Conservation (phyloP, 805 yeast genomes). For the Brettanomyces anomalus region DNA sequence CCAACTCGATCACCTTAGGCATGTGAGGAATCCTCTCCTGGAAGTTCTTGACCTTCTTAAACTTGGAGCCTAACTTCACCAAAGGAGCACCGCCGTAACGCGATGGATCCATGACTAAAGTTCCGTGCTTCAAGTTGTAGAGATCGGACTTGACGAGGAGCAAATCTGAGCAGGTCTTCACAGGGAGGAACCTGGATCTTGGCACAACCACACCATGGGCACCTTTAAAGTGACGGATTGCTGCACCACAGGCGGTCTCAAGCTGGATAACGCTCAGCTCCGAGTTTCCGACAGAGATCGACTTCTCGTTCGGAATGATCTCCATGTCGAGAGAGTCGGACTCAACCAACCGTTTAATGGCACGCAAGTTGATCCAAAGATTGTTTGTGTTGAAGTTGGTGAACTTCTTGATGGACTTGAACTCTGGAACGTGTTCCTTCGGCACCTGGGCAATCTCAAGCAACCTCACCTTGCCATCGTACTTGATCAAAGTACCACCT, state of each 20-base stretch:
- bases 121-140: constrained; percentile 86
- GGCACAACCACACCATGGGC: constrained; percentile 99
- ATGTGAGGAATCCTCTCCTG: constrained; percentile 86
- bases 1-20: constrained; percentile 93
- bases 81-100: constrained; percentile 91
- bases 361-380: constrained; percentile 93
- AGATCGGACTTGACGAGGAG: constrained; percentile 91
- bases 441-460: constrained; percentile 98
- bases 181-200: constrained; percentile 95
- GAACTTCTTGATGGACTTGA: constrained; percentile 95
- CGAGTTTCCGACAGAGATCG: constrained; percentile 65
- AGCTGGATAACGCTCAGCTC: constrained; percentile 86
- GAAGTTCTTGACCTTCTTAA: constrained; percentile 90
- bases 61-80: constrained; percentile 92
- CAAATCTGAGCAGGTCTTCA: constrained; percentile 93
- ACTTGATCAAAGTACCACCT: constrained; percentile 97
- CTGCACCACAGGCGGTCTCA: constrained; percentile 99
- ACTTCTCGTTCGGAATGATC: constrained; percentile 90
- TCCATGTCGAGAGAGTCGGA: constrained; percentile 76
- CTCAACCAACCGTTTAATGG: constrained; percentile 88
- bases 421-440: constrained; percentile 95
- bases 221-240: constrained; percentile 87
- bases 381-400: constrained; percentile 97
- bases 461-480: constrained; percentile 88
- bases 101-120: constrained; percentile 70